Evolutionary conservation across 305 asterid genomes (phyloP), one percentile per base, ranked within the genome.

Genomic region (Plantago coronopus): DNA sequence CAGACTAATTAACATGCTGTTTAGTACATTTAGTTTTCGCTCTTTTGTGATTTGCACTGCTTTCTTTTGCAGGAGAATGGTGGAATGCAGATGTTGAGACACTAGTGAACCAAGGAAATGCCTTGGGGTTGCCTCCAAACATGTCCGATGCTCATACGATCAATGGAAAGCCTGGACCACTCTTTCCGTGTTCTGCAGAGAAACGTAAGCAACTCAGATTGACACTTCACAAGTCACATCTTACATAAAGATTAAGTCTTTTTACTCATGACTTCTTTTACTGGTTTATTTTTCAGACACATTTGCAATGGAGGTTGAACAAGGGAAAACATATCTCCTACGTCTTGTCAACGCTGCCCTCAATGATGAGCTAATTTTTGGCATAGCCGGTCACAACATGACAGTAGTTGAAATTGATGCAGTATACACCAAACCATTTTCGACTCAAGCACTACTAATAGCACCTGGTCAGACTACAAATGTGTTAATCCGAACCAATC

Each of bases 131-230:
- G 64, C 78, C 78, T 20, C 78, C 78, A 1, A 73, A 73, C 29
- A 63, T 68, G 74, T 73, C 71, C 21, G 78, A 73, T 8, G 74
- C 78, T n/a, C 78, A 73, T 9, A 68, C 78, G 16, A 73, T 73
- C 61, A 73, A 73, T 11, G 78, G 78, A 17, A 73, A 73, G 59
- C 78, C 78, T 3, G 74, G 74, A 17, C 78, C 78, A 13, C 23
- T 73, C 27, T 73, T 73, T 45, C 71, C 74, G 1, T 73, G 78
- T 48, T 64, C 55, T 2, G 74, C n/a, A n/a, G n/a, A 73, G 57
- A 73, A 73, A 60, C 59, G 73, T 63, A 72, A 58, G 64, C 18
- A 23, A 17, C 1, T 8, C 6, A 10, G 13, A 48, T 21, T 15
- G 11, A 34, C 19, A 22, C 37, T n/a, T 1, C 61, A n/a, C n/a